Conservation (phyloP, 139 green algal genomes). For the Volvox africanus region DNA sequence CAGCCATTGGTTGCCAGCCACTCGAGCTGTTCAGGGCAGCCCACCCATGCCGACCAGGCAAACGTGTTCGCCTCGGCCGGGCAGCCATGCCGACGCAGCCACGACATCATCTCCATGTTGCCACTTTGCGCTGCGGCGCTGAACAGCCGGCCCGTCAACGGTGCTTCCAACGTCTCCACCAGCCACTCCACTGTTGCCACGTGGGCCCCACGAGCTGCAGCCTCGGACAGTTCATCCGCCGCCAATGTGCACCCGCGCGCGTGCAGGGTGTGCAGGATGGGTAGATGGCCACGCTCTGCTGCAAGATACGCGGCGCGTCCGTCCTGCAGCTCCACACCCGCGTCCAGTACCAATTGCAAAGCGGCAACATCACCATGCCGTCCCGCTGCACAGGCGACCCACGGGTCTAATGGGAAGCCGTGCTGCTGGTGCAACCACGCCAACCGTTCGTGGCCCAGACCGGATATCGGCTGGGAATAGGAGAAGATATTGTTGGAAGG, state of each 20-base stretch:
- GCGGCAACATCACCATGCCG: neutral
- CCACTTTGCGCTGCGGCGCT: neutral
- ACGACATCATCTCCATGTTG: neutral
- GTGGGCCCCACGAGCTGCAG: constrained; percentile 13
- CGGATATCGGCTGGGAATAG: neutral
- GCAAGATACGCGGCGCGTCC: neutral
- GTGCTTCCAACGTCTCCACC: neutral
- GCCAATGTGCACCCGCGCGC: neutral
- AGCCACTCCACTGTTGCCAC: neutral
- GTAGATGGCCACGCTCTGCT: neutral
- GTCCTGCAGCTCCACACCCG: neutral
- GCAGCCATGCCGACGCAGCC: neutral
- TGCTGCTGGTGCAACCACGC: neutral
- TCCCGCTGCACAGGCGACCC: neutral
- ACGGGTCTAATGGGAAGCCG: neutral
- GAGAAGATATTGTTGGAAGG: neutral
- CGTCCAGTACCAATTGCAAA: neutral
- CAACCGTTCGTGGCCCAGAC: neutral
- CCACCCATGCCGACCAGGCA: neutral
- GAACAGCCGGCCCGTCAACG: neutral
- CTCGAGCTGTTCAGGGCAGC: neutral
- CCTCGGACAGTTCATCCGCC: neutral
- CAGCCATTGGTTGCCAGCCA: constrained; percentile 15
- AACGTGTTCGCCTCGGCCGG: neutral
- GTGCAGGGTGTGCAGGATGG: neutral